Base-by-base conservation (phyloP, 129 eudicot genomes). In the Saussurea involucrata region DNA sequence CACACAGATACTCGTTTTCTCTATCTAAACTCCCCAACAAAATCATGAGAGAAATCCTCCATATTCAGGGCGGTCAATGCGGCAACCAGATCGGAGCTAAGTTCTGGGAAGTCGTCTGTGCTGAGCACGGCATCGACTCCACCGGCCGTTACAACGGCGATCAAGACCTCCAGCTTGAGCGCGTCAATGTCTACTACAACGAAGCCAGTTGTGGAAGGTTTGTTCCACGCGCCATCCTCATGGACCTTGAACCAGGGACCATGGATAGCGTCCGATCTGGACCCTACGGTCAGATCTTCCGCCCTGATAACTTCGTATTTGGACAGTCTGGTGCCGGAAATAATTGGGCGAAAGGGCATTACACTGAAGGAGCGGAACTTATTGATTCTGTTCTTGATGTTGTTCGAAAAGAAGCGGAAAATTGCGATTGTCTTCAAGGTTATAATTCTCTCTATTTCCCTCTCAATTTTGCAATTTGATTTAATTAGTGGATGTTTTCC, bases 201-300 rank as follows among this genome's bases (percentile, higher is more conserved):
- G 96, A 90, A 66, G 96, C 96, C 15, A 87, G 90, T 64, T 83
- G 90, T 49, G 92, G 92, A 12, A 71, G 96, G 12, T 90, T 80
- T 34, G 92, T 87, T 6, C 96, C 96, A 28, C 90, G 96, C 63
- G 96, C 96, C 24, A 89, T 90, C 25, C 88, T 90, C 49, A 87
- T 90, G 96, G 96, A 90, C 81, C 92, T 90, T 8, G 96, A 90
- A 66, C 96, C 96, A 8, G 96, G 96, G 2, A 90, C 96, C 84
- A 90, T 90, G 96, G 96, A 90, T 72, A 85, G 90, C 27, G 78
- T 90, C 58, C 75, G 96, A 36, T 85, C 96, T n/a, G 92, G 96
- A 12, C 92, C 96, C 1, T 87, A 87, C 65, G 96, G 96, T 0
- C 89, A 87, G 86, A 90, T 90, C 61, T 90, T 90, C 76, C 76